These are phyloP conservation scores for Alnus glutinosa DNA, from an alignment of 306 rosid species.

Conservation along the genomic window DNA sequence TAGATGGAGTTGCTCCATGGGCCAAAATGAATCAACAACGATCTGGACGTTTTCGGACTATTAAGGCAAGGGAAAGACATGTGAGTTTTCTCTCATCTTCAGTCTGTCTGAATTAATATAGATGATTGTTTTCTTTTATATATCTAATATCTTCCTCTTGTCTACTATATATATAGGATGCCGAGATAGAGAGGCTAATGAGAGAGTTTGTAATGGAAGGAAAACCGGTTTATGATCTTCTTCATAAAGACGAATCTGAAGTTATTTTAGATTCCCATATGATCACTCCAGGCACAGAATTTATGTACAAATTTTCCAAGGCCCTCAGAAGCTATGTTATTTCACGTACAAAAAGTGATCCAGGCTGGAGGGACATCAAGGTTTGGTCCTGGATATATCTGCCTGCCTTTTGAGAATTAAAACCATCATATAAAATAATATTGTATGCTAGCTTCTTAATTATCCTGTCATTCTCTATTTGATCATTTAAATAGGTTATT, in stretches of 20 bases:
- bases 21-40: constrained; percentile 73
- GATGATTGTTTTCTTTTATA: not conserved
- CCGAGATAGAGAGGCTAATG: constrained; percentile 35
- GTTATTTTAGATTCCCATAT: constrained; percentile 36
- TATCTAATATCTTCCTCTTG: not conserved
- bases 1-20: constrained; percentile 73
- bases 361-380: constrained; percentile 44
- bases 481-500: constrained; percentile 37
- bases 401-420: not conserved
- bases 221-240: constrained; percentile 20
- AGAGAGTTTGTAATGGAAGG: constrained; percentile 50
- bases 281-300: constrained; percentile 63
- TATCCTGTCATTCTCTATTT: not conserved
- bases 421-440: too few relatives aligned
- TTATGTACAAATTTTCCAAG: constrained; percentile 48
- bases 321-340: constrained; percentile 40
- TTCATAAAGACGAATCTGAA: constrained; percentile 38
- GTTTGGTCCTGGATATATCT: constrained; percentile 12
- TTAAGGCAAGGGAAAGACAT: constrained; percentile 25
- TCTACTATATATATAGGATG: constrained; percentile 31
- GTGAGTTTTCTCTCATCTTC: constrained; percentile 22
- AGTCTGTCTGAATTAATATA: not conserved
- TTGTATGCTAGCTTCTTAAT: too few relatives aligned
- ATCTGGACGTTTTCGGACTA: constrained; percentile 35
- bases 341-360: constrained; percentile 23